Evolutionary conservation across 2,329 filamentous ascomycete genomes (phyloP), one percentile per base, ranked within the genome.

Genomic region (Chalaropsis ovoidea): DNA sequence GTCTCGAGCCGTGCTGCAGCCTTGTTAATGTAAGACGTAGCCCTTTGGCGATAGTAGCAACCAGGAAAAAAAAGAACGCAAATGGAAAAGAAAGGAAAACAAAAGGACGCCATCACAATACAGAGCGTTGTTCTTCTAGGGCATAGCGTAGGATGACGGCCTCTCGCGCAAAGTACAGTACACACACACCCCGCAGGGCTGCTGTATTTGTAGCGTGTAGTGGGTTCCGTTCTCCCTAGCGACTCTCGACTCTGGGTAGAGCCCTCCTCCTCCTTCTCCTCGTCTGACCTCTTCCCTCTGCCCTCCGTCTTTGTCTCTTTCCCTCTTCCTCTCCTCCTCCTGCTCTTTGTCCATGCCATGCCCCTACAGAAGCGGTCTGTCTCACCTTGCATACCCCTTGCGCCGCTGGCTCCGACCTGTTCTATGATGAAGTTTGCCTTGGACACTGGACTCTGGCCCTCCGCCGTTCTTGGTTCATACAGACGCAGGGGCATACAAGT

Each of bases 401-500:
- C 52, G 52, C 22, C 52, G 52, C 11, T 15, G 22, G 11, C 52
- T 13, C 22, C 52, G 24, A 3, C 6, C 52, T 27, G 52, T n/a
- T n/a, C n/a, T n/a, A n/a, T 15, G 42, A 43, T 13, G 42, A 43
- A 10, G 11, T 10, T 10, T 15, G 52, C 52, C 52, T 56, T 56
- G 52, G 22, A 56, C 22, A 15, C 17, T 35, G 4, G 22, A 56
- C 22, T 27, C 17, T 35, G 4, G 52, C 13, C 24, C 52, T 49
- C 45, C 19, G 7, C 22, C 15, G 22, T 17, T 56, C 19, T 52
- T 27, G 52, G 22, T 31, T 31, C 27, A 56, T 31, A 17, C 22
- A 56, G 52, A 56, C 27, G 15, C 52, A 56, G 52, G 52, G 52
- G 52, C 11, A 56, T 56, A 31, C 11, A 31, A 56, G 8, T n/a